Base-by-base conservation (phyloP, 176 grass and related monocot genomes). In the Oryza glaberrima region DNA sequence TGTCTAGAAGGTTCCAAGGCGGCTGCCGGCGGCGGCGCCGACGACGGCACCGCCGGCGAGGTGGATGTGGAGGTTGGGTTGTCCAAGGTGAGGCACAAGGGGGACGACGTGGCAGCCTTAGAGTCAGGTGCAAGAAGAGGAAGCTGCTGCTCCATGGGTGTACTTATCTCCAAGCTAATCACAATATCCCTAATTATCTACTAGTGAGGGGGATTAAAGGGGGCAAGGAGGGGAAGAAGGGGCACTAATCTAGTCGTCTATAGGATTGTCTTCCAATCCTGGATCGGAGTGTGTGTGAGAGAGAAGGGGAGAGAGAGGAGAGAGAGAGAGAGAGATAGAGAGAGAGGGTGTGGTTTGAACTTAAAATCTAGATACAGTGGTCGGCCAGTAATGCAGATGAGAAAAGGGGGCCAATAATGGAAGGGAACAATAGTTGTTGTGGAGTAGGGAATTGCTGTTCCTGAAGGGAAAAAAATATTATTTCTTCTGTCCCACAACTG, bases 121-220 rank as follows among this genome's bases (percentile, higher is more conserved):
- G 92, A 89, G 86, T 80, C 73, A 51, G 84, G 40, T 12, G 47
- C 58, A 81, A 84, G 69, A 87, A 86, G 80, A 61, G 86, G 87
- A 40, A 84, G 70, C 66, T 89, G 70, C 56, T 89, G 80, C 81
- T 94, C 89, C 92, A 94, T 94, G 41, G 63, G 35, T 69, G 58
- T 72, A 44, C 68, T 87, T 82, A 84, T 67, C 82, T 84, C 28
- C 71, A 25, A 52, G 60, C 44, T 76, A 58, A 84, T 83, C 72
- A 15, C 30, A 32, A 32, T 32, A 44, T 52, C 54, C 54, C 83
- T 82, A 77, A 60, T 81, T 77, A 77, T 85, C 70, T 61, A 80
- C 63, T 61, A 75, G 43, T 41, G 65, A 61, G 49, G 65, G 77
- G 81, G 48, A 22, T 81, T 77, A 44, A 77, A 61, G 74, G 15